A percentile compares a stretch with the other conserved stretches of the same genome.
These are phyloP conservation scores for Herpotrichia juniperi DNA, from an alignment of 2,329 filamentous ascomycete genomes.

Conservation along the genomic window DNA sequence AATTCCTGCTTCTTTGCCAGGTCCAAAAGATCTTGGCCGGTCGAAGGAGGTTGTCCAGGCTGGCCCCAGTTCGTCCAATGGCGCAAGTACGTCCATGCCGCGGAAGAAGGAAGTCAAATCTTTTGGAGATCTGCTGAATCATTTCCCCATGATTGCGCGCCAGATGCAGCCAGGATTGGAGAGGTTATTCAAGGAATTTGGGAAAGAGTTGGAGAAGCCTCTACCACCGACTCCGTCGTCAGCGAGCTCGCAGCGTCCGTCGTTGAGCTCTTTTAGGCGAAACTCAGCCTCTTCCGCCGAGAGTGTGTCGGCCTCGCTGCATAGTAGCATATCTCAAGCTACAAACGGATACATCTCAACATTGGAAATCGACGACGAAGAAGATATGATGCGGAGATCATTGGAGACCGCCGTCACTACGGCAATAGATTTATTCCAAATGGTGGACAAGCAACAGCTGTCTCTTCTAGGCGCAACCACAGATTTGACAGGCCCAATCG, in stretches of 20 bases:
- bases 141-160: constrained; percentile 93
- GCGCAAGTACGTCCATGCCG: constrained; percentile 52
- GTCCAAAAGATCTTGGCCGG: constrained; percentile 22
- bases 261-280: constrained; percentile 38
- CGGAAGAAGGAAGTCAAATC: constrained; percentile 89
- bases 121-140: constrained; percentile 86
- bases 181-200: constrained; percentile 87
- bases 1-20: constrained; percentile 60
- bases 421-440: constrained; percentile 94
- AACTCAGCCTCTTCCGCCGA: constrained; percentile 44
- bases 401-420: constrained; percentile 90
- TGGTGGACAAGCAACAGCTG: constrained; percentile 93
- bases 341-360: constrained; percentile 47
- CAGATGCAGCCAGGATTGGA: constrained; percentile 96
- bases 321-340: constrained; percentile 43
- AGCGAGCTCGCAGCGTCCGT: constrained; percentile 39
- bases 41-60: constrained; percentile 10
- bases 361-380: constrained; percentile 81
- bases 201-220: constrained; percentile 81
- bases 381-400: constrained; percentile 85
- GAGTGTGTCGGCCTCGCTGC: constrained; percentile 42
- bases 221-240: constrained; percentile 72
- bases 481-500: constrained; percentile 86
- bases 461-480: constrained; percentile 91
- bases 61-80: constrained; percentile 23